Percentiles rank a stretch among this genome's conserved stretches.
phyloP scores from a whole-genome alignment of 352 stramenopile species.

The Globisporangium splendens region DNA sequence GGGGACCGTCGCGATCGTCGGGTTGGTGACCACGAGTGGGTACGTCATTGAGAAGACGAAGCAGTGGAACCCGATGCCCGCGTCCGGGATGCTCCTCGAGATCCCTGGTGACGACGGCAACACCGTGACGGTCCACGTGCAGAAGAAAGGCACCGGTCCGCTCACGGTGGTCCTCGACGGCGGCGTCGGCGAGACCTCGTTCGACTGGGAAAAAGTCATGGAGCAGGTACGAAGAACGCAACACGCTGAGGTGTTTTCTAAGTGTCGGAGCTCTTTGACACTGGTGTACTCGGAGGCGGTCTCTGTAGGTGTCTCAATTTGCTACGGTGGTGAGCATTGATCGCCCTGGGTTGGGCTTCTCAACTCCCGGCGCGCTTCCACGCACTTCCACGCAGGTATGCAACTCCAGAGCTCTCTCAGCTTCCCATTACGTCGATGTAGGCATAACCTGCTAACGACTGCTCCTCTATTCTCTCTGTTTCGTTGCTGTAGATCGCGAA shows the following conservation, averaged over 20 bases:
- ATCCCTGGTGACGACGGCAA: conserved; percentile 34
- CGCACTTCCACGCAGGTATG: conserved; percentile 47
- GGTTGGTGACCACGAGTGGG: conserved; percentile 42
- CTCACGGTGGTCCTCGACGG: conserved; percentile 72
- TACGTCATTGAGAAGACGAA: conserved; percentile 74
- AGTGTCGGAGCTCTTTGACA: not conserved
- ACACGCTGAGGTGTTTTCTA: not conserved
- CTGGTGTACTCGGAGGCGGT: not conserved
- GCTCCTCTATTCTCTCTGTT: not conserved
- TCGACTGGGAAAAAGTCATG: conserved; percentile 80
- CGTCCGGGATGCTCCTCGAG: conserved; percentile 49
- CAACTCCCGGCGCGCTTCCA: conserved; percentile 32
- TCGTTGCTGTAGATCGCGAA: conserved; percentile 33
- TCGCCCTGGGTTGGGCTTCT: conserved; percentile 73
- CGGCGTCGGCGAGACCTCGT: conserved; percentile 77
- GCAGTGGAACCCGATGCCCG: conserved; percentile 43
- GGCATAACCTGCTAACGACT: not conserved
- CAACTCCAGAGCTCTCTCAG: not conserved
- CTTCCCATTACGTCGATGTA: not conserved
- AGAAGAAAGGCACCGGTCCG: conserved; percentile 37
- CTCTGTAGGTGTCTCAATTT: conserved; percentile 31
- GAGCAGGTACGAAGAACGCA: conserved; percentile 21
- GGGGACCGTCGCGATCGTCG: conserved; percentile 40
- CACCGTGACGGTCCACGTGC: conserved; percentile 45
- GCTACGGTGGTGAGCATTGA: conserved; percentile 66